Base-by-base conservation (phyloP, 1,284 basidiomycete genomes). In the Malassezia nana region DNA sequence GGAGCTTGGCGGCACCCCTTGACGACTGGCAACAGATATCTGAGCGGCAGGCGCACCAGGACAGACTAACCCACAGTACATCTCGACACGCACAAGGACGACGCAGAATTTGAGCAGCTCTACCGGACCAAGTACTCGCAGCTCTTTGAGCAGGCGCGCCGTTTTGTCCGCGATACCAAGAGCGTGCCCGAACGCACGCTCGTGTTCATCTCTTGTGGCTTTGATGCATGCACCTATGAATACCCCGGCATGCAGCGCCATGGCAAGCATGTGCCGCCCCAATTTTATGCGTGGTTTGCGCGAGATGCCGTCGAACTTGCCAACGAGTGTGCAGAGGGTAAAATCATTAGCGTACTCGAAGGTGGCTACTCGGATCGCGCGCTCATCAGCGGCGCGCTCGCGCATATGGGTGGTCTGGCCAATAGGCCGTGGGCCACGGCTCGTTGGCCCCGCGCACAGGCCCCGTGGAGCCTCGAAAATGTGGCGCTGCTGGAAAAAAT, bases 161-260 rank as follows among this genome's bases (percentile, higher is more conserved):
- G 81, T 0, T 98, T 91, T 67, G 75, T 90, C 32, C 75, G 81
- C 15, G 76, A 76, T 35, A 89, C 87, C 0, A 79, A 79, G 0
- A 83, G 83, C 0, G 75, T 79, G 0, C 80, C 81, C 0, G 80
- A 84, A n/a, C 83, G 85, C 63, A 85, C 85, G 0, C 74, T 95
- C 5, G 77, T 96, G 1, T 49, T 67, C n/a, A 52, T 76, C 43
- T 66, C 76, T 30, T 74, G 76, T 58, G 92, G 92, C 1, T 90
- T 96, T 75, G 92, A 96, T 64, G 91, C 90, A 0, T 88, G 85
- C 56, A 85, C 90, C 66, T 87, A 95, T 73, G 91, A 98, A 70
- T 84, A 86, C 61, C 78, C 82, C 4, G 85, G 84, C 6, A 98
- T 98, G 92, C 89, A 88, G 41, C 79, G 92, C 7, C 92, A 96